Base-by-base conservation (phyloP, 768 basidiomycete genomes). In the Collybia mongolica region DNA sequence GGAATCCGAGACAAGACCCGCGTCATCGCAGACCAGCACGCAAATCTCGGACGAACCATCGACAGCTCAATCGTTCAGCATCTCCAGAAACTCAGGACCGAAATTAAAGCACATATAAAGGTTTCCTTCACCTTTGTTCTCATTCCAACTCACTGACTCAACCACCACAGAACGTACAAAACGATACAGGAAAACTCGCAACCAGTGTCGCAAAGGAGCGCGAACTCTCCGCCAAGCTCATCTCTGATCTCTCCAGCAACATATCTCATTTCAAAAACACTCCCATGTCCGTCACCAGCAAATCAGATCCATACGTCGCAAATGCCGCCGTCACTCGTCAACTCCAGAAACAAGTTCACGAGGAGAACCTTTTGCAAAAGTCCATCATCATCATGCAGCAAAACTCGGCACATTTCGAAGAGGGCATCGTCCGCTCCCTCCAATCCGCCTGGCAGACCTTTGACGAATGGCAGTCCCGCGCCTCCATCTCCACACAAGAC, bases 351-450 rank as follows among this genome's bases (percentile, higher is more conserved):
- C 95, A 98, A 71, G 91, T 98, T 39, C 84, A 93, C 69, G 96
- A 97, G 71, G 97, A 99, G 71, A 99, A 99, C 64, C 84, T 94
- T 0, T 83, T 99, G 12, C 96, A 99, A 71, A 99, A 98, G 67
- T 91, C 88, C 2, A 90, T 98, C 61, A 86, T 99, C 62, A 95
- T 99, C 67, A 98, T 96, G 83, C 96, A 99, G 60, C 93, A 95
- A 57, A 96, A 96, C 65, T 90, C 88, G 14, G 96, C 95, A 18
- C 88, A 95, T 65, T 99, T 99, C 59, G 97, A 98, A 68, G 90
- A 93, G 57, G 95, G 94, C 46, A 91, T 99, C 60, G 93, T 99
- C 22, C 89, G 91, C 52, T 85, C 93, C 2, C 82, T 99, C 54
- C 93, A 98, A 68, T 94, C 93, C 17, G 93, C 97, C 0, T 99